These are phyloP conservation scores for Hymenoscyphus linearis DNA, from an alignment of 2,329 filamentous ascomycete genomes.

Conservation along the genomic window DNA sequence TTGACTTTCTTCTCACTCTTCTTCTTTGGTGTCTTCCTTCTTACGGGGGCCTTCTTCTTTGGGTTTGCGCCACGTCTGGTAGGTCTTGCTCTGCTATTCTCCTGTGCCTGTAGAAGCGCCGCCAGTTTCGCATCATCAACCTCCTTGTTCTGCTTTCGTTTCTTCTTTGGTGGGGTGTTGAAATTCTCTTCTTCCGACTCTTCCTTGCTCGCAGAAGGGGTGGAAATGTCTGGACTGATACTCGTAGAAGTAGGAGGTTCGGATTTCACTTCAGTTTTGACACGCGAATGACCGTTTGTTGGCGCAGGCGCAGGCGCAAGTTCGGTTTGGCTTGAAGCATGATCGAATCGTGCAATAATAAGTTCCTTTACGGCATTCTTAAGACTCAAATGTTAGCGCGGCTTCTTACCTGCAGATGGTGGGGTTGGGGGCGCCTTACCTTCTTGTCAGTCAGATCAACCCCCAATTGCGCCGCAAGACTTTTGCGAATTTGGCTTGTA, in stretches of 20 bases:
- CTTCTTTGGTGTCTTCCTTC: slow-evolving; percentile 53
- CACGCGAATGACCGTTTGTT: slow-evolving; percentile 17
- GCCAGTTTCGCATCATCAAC: slow-evolving; percentile 82
- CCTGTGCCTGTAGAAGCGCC: slow-evolving; percentile 84
- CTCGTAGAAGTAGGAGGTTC: slow-evolving; percentile 9
- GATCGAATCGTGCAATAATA: slow-evolving; percentile 52
- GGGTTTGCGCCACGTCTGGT: slow-evolving; percentile 65
- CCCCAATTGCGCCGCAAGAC: slow-evolving; percentile 28
- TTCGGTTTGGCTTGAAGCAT: slow-evolving; percentile 27
- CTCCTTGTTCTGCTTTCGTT: slow-evolving; percentile 49
- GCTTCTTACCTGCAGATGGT: neutral
- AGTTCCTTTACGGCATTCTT: slow-evolving; percentile 47
- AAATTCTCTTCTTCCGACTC: slow-evolving; percentile 21
- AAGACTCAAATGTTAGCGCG: slow-evolving; percentile 8
- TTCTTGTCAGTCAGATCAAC: slow-evolving; percentile 36
- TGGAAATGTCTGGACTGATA: slow-evolving; percentile 3
- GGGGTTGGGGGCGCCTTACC: slow-evolving; percentile 19
- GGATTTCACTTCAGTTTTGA: slow-evolving; percentile 14
- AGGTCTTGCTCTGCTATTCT: slow-evolving; percentile 66
- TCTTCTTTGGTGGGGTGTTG: slow-evolving; percentile 48
- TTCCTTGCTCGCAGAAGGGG: slow-evolving; percentile 17
- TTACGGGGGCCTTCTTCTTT: slow-evolving; percentile 50
- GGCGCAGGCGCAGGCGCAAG: slow-evolving; percentile 4
- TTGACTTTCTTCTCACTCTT: slow-evolving; percentile 73
- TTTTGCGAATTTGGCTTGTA: slow-evolving; percentile 35